Evolutionary conservation across 176 grass and related monocot species (phyloP).

Genomic region (Avena eriantha): DNA sequence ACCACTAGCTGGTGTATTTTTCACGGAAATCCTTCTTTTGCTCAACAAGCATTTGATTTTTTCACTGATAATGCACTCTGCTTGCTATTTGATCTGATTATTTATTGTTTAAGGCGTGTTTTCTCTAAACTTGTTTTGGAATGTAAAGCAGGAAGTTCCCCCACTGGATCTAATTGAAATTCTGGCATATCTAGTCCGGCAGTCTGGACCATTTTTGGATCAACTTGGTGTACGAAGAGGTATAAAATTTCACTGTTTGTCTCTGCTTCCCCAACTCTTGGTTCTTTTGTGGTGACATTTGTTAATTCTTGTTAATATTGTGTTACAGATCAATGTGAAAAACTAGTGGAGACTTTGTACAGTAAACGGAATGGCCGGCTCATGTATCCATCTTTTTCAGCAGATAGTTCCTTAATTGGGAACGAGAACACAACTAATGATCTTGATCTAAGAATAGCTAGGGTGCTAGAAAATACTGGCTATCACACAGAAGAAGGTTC

Average conservation of each 20-base stretch:
- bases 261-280: slow-evolving; percentile 8
- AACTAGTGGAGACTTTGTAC: slow-evolving; percentile 66
- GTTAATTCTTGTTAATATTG: slow-evolving; percentile 24
- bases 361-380: slow-evolving; percentile 60
- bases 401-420: slow-evolving; percentile 54
- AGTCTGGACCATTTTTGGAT: slow-evolving; percentile 88
- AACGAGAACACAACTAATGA: slow-evolving; percentile 57
- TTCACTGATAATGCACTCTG: background rate
- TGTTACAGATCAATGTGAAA: slow-evolving; percentile 72
- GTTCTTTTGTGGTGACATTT: background rate
- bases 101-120: slow-evolving; percentile 18
- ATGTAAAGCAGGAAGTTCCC: slow-evolving; percentile 58
- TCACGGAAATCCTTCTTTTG: background rate
- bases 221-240: slow-evolving; percentile 81
- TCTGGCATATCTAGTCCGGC: slow-evolving; percentile 71
- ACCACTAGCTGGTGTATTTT: slow-evolving; percentile 12
- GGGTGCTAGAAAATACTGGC: slow-evolving; percentile 73
- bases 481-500: slow-evolving; percentile 68
- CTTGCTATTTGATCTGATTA: slow-evolving; percentile 14
- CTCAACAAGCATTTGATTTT: background rate
- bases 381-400: slow-evolving; percentile 53
- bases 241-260: slow-evolving; percentile 37
- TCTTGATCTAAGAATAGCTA: slow-evolving; percentile 91
- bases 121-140: slow-evolving; percentile 35
- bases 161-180: slow-evolving; percentile 79